Evolutionary conservation across 2,329 filamentous ascomycete genomes (phyloP).

Genomic region (Cercospora sp.): DNA sequence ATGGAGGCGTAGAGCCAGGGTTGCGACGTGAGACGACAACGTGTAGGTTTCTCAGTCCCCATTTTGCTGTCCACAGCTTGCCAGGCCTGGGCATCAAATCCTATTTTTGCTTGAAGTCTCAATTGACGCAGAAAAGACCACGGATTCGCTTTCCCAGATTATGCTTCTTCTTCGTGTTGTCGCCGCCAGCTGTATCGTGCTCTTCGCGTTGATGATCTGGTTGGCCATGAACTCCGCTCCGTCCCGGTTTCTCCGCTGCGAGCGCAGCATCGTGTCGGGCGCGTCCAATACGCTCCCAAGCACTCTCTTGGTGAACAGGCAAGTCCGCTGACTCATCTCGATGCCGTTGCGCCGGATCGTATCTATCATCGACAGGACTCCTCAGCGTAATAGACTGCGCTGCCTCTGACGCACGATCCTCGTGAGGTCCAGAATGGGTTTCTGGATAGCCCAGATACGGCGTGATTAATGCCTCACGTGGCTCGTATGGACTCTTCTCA

Average conservation of each 20-base stretch:
- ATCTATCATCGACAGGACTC: neutral
- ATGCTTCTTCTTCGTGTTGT: neutral
- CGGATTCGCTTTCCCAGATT: neutral
- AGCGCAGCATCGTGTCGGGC: neutral
- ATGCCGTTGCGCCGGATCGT: neutral
- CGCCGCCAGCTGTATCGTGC: neutral
- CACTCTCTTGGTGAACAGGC: neutral
- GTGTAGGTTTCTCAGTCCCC: too few relatives aligned
- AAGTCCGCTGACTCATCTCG: neutral
- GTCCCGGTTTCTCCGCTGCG: neutral
- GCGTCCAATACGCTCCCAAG: neutral
- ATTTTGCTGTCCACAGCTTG: too few relatives aligned
- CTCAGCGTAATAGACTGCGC: neutral
- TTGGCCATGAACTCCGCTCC: neutral
- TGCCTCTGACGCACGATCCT: neutral
- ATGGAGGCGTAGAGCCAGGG: too few relatives aligned
- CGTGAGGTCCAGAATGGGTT: neutral
- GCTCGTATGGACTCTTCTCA: neutral
- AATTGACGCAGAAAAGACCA: neutral
- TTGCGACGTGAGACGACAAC: too few relatives aligned
- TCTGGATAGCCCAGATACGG: constrained; percentile 4
- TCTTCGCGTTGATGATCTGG: neutral
- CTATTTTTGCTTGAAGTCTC: neutral
- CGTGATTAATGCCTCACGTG: neutral
- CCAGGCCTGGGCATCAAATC: too few relatives aligned